Evolutionary conservation across 2,329 filamentous ascomycete genomes (phyloP), one percentile per base, ranked within the genome.

Genomic region (Trichoderma hamatum): DNA sequence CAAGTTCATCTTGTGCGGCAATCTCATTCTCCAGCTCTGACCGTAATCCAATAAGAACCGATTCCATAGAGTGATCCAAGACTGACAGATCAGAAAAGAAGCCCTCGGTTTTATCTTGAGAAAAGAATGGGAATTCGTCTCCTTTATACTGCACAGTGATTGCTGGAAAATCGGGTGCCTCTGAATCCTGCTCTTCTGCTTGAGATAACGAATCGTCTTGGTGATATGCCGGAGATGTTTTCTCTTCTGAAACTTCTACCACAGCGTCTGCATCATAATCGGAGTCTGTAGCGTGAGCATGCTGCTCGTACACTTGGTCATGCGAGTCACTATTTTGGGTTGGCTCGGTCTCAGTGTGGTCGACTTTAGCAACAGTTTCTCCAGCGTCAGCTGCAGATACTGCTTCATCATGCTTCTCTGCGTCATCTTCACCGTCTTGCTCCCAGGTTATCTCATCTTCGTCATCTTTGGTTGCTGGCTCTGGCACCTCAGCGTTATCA

Each of bases 1-100:
- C 79, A 52, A 87, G 75, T 68, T 86, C 84, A 64, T 87, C 84
- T 21, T 81, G 78, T 3, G 76, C 69, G 5, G 77, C 75, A 3
- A 86, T 74, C 64, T 86, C 85, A 49, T 81, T 78, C 21, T 77
- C 75, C 16, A 87, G 78, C 71, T 85, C 83, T 7, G 76, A 74
- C 34, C 84, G 83, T 34, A 87, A 77, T 5, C 79, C 80, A 21
- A 78, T 75, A 61, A 87, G 73, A 13, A 87, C 77, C 9, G 78
- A 76, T 21, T 82, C 81, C 61, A 87, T 79, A 2, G 80, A 81
- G 13, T 79, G 78, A 49, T 84, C 80, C 21, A 86, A 72, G 3
- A 82, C 76, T 16, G 79, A 79, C 1, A 75, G 70, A 46, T 82
- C 80, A 9, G 82, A 78, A 49, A 86, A 84, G 70, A 86, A 87